phyloP scores from a whole-genome alignment of 352 stramenopile genomes.

The Globisporangium emineosum region DNA sequence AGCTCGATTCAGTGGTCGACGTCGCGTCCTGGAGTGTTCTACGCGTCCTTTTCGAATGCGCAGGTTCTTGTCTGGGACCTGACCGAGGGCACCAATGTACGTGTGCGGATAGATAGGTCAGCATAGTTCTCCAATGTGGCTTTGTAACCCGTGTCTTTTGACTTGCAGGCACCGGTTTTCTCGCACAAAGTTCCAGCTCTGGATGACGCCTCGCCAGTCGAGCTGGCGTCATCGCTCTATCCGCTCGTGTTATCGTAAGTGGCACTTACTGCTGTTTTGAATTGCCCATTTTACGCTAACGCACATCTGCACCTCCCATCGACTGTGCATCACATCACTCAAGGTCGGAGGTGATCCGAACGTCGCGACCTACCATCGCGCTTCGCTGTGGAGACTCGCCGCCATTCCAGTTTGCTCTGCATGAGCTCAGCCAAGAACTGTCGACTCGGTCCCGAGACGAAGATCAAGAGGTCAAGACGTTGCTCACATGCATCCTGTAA shows the following conservation, averaged over 20 bases:
- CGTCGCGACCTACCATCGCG: constrained; percentile 43
- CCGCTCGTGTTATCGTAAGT: constrained; percentile 46
- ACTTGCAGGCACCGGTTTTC: constrained; percentile 27
- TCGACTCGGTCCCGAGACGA: constrained; percentile 17
- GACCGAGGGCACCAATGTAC: constrained; percentile 37
- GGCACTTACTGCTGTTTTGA: neutral
- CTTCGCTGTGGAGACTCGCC: constrained; percentile 18
- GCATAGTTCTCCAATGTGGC: too few species aligned
- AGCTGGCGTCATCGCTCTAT: constrained; percentile 33
- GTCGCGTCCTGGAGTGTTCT: constrained; percentile 50
- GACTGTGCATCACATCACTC: constrained; percentile 7
- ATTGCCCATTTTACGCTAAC: neutral
- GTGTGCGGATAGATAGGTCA: too few species aligned
- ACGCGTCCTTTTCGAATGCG: constrained; percentile 45
- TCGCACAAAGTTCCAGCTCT: constrained; percentile 25
- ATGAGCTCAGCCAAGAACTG: constrained; percentile 25
- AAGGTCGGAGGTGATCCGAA: constrained; percentile 49
- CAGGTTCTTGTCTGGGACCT: constrained; percentile 55
- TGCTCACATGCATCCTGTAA: constrained; percentile 23
- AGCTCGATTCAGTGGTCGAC: constrained; percentile 48
- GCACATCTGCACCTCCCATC: neutral
- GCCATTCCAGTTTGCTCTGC: constrained; percentile 28
- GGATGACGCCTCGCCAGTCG: constrained; percentile 18
- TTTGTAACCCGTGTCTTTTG: too few species aligned
- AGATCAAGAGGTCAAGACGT: constrained; percentile 14